A percentile compares a stretch with the other conserved stretches of the same genome.
These are phyloP conservation scores for Heliamphora exappendiculata DNA, from an alignment of 148 eudicot species.

Conservation along the genomic window DNA sequence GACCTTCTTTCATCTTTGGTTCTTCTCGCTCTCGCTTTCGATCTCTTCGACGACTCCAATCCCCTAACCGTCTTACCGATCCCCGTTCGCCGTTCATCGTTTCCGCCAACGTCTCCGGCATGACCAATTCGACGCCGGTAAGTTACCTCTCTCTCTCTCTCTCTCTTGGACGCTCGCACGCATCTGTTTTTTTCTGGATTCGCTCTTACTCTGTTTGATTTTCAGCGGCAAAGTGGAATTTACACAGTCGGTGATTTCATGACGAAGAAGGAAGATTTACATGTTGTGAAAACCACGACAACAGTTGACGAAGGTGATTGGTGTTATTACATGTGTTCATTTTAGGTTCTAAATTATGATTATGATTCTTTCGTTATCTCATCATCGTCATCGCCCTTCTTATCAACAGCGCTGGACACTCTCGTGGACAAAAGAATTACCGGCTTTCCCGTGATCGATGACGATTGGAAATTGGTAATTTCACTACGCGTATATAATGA, in stretches of 20 bases:
- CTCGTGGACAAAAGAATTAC: slow-evolving; percentile 63
- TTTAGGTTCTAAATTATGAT: neutral
- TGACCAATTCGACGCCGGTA: slow-evolving; percentile 30
- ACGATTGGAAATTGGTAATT: slow-evolving; percentile 76
- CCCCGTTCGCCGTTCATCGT: slow-evolving; percentile 3
- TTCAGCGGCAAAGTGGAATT: slow-evolving; percentile 28
- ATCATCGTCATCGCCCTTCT: neutral
- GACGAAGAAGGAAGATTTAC: slow-evolving; percentile 38
- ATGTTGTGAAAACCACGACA: slow-evolving; percentile 41
- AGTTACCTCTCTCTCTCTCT: neutral
- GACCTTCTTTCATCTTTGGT: neutral
- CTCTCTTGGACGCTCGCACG: neutral
- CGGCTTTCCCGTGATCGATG: slow-evolving; percentile 68
- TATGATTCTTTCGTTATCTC: neutral
- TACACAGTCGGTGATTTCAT: slow-evolving; percentile 50
- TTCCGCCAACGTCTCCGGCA: slow-evolving; percentile 15
- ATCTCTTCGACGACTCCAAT: neutral
- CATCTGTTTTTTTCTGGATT: neutral
- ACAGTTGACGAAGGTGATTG: slow-evolving; percentile 42
- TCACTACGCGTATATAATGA: neutral
- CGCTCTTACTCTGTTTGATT: slow-evolving; percentile 1
- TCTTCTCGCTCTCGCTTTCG: slow-evolving; percentile 1
- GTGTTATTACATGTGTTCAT: neutral
- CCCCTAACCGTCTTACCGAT: neutral
- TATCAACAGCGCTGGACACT: slow-evolving; percentile 36